These are phyloP conservation scores for Paecilomyces sp. DNA, from an alignment of 2,329 filamentous ascomycete species.

Conservation along the genomic window DNA sequence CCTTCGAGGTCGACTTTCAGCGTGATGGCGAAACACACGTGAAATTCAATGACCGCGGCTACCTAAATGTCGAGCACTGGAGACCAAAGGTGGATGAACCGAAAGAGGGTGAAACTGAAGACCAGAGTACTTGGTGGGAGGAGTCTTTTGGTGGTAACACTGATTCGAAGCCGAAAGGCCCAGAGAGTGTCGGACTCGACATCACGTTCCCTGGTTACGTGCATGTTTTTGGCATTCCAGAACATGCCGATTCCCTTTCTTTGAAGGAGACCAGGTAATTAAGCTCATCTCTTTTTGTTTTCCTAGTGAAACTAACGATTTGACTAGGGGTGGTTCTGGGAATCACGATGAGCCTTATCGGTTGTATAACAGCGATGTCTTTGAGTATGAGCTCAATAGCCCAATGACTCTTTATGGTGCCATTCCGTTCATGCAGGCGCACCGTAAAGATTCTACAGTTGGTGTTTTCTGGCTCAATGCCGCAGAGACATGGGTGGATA, in stretches of 20 bases:
- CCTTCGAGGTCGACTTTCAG: conserved; percentile 81
- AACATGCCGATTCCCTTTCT: conserved; percentile 82
- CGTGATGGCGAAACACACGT: conserved; percentile 75
- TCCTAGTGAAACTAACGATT: conserved; percentile 12
- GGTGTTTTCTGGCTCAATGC: conserved; percentile 97
- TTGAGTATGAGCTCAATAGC: conserved; percentile 94
- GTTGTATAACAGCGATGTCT: conserved; percentile 93
- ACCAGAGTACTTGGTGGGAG: conserved; percentile 94
- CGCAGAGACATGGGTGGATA: conserved; percentile 95
- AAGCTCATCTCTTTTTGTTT: background rate
- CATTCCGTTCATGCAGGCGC: conserved; percentile 96
- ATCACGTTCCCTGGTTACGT: conserved; percentile 88
- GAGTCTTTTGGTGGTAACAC: conserved; percentile 93
- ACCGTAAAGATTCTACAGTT: conserved; percentile 86
- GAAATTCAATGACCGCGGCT: conserved; percentile 80
- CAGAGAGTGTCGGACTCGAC: conserved; percentile 84
- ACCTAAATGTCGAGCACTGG: conserved; percentile 95
- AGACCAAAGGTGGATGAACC: conserved; percentile 68
- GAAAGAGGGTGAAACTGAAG: conserved; percentile 44
- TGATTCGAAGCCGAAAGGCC: conserved; percentile 88
- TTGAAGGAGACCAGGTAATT: conserved; percentile 72
- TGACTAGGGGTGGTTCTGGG: conserved; percentile 62
- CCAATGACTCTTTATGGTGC: conserved; percentile 98
- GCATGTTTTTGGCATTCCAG: conserved; percentile 89
- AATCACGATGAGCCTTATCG: conserved; percentile 86